These are phyloP conservation scores for Plasmodium sp. DNA, from an alignment of 169 alveolate species.

Conservation along the genomic window DNA sequence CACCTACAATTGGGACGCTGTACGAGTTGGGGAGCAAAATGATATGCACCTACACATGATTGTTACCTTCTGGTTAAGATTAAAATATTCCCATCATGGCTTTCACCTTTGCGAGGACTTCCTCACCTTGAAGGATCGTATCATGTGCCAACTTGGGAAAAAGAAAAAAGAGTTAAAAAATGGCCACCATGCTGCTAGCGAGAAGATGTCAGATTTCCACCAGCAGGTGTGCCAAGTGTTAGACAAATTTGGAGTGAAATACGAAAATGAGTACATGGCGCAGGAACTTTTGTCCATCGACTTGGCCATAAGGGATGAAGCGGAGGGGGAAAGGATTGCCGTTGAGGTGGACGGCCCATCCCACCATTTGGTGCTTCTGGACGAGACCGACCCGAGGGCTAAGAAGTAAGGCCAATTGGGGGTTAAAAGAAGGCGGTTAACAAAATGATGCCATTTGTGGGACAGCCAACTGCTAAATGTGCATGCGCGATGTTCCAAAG, in stretches of 20 bases:
- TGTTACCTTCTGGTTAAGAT: conserved; percentile 66
- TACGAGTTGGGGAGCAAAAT: conserved; percentile 36
- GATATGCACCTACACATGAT: conserved; percentile 72
- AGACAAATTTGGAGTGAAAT: conserved; percentile 24
- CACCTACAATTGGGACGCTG: conserved; percentile 46
- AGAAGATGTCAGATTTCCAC: conserved; percentile 29
- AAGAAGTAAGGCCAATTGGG: conserved; percentile 31
- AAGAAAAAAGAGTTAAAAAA: not conserved
- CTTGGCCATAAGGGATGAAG: conserved; percentile 16
- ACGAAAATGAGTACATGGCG: conserved; percentile 59
- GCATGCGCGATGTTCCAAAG: not conserved
- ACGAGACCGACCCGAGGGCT: not conserved
- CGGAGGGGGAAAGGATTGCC: conserved; percentile 20
- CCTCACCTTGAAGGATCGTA: conserved; percentile 18
- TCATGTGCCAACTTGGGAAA: not conserved
- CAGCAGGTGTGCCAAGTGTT: conserved; percentile 14
- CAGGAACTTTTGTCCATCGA: conserved; percentile 62
- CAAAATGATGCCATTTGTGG: not conserved
- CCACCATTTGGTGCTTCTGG: conserved; percentile 57
- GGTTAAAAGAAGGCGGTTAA: too few relatives aligned
- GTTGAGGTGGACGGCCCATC: conserved; percentile 75
- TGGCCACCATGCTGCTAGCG: not conserved
- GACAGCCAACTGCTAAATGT: not conserved
- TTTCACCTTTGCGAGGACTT: conserved; percentile 8
- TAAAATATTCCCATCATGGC: conserved; percentile 42